Evolutionary conservation across 2,329 filamentous ascomycete species (phyloP), one percentile per base, ranked within the genome.

Genomic region (Colletotrichum sansevieriae): DNA sequence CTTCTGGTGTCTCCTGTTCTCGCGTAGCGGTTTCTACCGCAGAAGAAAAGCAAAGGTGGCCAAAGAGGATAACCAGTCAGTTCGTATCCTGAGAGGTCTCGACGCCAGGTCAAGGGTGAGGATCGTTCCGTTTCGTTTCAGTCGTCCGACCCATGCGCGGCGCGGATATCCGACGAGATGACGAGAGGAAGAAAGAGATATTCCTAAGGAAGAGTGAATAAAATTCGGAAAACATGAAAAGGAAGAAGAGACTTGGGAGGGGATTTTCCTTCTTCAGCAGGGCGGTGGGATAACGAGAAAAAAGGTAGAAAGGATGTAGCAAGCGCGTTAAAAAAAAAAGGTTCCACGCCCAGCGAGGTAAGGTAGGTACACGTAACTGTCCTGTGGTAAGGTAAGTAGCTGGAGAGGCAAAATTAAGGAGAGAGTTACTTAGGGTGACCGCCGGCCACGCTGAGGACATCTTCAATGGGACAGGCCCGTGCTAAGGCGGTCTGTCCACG

Each of bases 81-180:
- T 46, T 46, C 12, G 29, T 39, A 39, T 11, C 10, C 37, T 15
- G 49, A 51, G 15, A 41, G 22, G 29, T 62, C 49, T 62, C 59
- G 37, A 62, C 59, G 47, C 59, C 59, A 47, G 59, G 59, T 62
- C 59, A 44, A 54, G 51, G 47, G 43, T 54, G 47, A 62, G 20
- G 46, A 62, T 35, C 59, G 46, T 43, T 44, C 47, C 46, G 59
- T 52, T 33, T 54, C 59, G 59, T 62, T 62, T 62, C 59, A 62
- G 59, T 54, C 37, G 54, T 43, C 56, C 56, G 56, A 59, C 56
- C 37, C 59, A 35, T 62, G 57, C 43, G 29, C 41, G 57, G 43
- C 29, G 43, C n/a, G 57, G 18, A 60, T 60, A 49, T 47, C 43
- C 51, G 63, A 49, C 29, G 46, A 22, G 33, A 10, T 13, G 29